A percentile compares a stretch with the other conserved stretches of the same genome.
Conservation (phyloP, 106 monocot species). For the Phalaenopsis equestris region DNA sequence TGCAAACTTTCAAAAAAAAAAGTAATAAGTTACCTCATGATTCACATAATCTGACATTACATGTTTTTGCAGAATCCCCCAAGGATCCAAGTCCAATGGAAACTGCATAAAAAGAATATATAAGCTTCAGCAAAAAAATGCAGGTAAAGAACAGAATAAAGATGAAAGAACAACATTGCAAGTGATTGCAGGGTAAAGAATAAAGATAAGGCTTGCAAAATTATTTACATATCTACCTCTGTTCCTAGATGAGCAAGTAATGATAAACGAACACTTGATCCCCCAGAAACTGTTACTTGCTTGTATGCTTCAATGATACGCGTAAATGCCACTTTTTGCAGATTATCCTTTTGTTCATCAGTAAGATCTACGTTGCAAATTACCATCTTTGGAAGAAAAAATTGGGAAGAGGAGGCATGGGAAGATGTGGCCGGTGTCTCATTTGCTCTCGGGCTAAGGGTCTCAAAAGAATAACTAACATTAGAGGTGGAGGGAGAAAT, state of each 20-base stretch:
- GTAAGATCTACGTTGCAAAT: constrained; percentile 39
- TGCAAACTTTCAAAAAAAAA: neutral
- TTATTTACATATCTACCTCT: constrained; percentile 45
- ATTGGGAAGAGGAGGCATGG: constrained; percentile 20
- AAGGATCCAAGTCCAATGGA: constrained; percentile 74
- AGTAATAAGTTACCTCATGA: constrained; percentile 48
- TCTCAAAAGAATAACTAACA: constrained; percentile 34
- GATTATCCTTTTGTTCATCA: constrained; percentile 76
- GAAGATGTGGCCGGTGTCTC: constrained; percentile 24
- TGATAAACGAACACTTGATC: constrained; percentile 45
- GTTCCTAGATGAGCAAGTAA: constrained; percentile 78
- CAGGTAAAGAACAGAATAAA: neutral
- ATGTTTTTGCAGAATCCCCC: constrained; percentile 78
- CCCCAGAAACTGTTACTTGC: constrained; percentile 47
- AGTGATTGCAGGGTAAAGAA: neutral
- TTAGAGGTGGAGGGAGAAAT: constrained; percentile 36
- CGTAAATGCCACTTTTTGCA: constrained; percentile 65
- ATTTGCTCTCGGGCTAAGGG: constrained; percentile 25
- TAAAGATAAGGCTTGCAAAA: neutral
- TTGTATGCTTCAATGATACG: constrained; percentile 76
- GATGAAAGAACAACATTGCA: neutral
- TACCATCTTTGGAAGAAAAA: constrained; percentile 65
- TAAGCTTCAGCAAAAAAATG: neutral
- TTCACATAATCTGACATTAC: constrained; percentile 70
- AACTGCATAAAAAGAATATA: constrained; percentile 40